phyloP scores from a whole-genome alignment of 1,139 yeast genomes.

The Hemisphaericaspora lyxosophila region DNA sequence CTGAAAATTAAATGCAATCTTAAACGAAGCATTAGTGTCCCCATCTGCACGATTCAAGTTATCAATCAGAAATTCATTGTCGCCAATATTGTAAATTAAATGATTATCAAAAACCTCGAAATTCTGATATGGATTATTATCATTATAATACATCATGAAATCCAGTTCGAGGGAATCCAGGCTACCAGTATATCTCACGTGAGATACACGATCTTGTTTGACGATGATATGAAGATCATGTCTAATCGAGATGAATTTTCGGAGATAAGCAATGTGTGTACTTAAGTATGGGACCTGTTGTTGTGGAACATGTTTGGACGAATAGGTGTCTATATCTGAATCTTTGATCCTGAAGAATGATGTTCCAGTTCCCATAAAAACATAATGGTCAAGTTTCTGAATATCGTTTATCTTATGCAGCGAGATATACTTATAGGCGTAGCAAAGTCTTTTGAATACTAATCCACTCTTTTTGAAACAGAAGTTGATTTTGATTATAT shows the following conservation, averaged over 20 bases:
- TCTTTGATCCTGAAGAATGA: neutral
- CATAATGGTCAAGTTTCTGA: neutral
- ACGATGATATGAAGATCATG: conserved; percentile 1
- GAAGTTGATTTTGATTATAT: neutral
- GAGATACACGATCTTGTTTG: conserved; percentile 1
- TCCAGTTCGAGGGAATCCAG: neutral
- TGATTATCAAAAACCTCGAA: conserved; percentile 12
- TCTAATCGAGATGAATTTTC: conserved; percentile 2
- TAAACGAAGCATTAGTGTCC: neutral
- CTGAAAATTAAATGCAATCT: conserved; percentile 7
- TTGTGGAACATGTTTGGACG: neutral
- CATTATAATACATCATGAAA: conserved; percentile 9
- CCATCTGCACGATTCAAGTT: conserved; percentile 9
- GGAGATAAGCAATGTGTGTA: neutral
- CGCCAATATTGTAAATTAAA: conserved; percentile 12
- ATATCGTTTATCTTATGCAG: neutral
- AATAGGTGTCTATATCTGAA: neutral
- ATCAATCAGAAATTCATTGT: conserved; percentile 8
- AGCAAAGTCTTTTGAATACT: neutral
- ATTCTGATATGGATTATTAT: conserved; percentile 13
- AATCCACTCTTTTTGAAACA: neutral
- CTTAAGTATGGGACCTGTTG: neutral
- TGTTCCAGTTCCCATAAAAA: conserved; percentile 1
- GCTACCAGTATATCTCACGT: neutral
- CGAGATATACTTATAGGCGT: neutral